Percentiles rank a stretch among this genome's conserved stretches.
phyloP scores from a whole-genome alignment of 1,284 basidiomycete species.

The Fomitopsis betulina region DNA sequence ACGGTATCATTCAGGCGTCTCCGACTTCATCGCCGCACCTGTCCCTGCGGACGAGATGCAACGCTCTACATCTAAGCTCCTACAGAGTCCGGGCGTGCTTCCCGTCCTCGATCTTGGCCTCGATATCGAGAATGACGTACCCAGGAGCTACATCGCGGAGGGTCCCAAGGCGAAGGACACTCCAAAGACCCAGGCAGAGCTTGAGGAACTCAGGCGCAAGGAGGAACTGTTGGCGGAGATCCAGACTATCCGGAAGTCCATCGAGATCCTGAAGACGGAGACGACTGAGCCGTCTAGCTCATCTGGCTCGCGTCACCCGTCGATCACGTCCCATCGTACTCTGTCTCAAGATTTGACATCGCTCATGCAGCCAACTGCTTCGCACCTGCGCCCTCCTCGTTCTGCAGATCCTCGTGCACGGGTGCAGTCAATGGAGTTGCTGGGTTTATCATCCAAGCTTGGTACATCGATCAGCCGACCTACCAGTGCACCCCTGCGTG shows the following conservation, averaged over 20 bases:
- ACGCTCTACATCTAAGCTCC: slow-evolving; percentile 38
- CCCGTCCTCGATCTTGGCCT: slow-evolving; percentile 71
- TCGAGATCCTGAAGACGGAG: slow-evolving; percentile 67
- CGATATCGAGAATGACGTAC: slow-evolving; percentile 69
- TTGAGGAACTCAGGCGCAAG: slow-evolving; percentile 60
- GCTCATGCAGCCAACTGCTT: slow-evolving; percentile 39
- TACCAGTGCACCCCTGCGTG: slow-evolving; percentile 63
- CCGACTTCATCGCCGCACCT: slow-evolving; percentile 65
- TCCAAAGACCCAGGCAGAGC: slow-evolving; percentile 37
- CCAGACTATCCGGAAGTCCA: slow-evolving; percentile 69
- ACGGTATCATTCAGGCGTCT: slow-evolving; percentile 60
- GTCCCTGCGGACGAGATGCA: slow-evolving; percentile 53
- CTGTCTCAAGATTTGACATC: slow-evolving; percentile 58
- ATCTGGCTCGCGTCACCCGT: slow-evolving; percentile 57
- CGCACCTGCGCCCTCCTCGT: slow-evolving; percentile 63
- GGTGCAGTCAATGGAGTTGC: slow-evolving; percentile 65
- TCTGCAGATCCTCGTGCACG: slow-evolving; percentile 61
- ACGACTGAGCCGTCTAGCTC: slow-evolving; percentile 55
- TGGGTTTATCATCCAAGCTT: slow-evolving; percentile 42
- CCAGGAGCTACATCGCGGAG: slow-evolving; percentile 52
- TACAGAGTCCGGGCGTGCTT: slow-evolving; percentile 53
- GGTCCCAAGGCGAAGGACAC: slow-evolving; percentile 29
- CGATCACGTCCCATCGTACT: slow-evolving; percentile 60
- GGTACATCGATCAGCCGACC: slow-evolving; percentile 60
- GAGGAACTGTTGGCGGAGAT: slow-evolving; percentile 73